phyloP scores from a whole-genome alignment of 495 filamentous ascomycete genomes.

The Rhypophila decipiens region DNA sequence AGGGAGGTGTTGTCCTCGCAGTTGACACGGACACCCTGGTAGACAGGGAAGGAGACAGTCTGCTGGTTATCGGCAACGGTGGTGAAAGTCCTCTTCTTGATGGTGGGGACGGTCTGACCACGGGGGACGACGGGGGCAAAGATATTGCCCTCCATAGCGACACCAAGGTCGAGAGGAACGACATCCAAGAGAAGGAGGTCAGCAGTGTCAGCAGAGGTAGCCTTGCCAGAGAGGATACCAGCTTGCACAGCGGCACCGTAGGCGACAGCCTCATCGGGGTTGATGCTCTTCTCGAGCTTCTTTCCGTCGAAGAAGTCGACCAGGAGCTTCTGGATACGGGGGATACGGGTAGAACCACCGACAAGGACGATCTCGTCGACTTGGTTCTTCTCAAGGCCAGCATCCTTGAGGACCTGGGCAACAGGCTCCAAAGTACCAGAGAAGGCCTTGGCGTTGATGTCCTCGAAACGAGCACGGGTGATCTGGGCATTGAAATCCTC shows the following conservation, averaged over 20 bases:
- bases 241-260: constrained; percentile 99
- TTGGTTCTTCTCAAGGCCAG: constrained; percentile 85
- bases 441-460: constrained; percentile 96
- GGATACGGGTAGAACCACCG: constrained; percentile 98
- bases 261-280: constrained; percentile 98
- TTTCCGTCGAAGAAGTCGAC: constrained; percentile 99
- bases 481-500: constrained; percentile 98
- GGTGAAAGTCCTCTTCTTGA: constrained; percentile 96
- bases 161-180: constrained; percentile 94
- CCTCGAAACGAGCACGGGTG: constrained; percentile 99
- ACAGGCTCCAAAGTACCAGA: constrained; percentile 94
- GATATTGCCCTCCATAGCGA: constrained; percentile 99
- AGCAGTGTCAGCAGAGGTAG: constrained; percentile 87
- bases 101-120: constrained; percentile 83
- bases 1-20: constrained; percentile 99
- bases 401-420: constrained; percentile 96
- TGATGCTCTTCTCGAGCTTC: constrained; percentile 99
- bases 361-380: constrained; percentile 98
- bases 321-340: constrained; percentile 96
- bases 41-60: constrained; percentile 96
- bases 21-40: constrained; percentile 98
- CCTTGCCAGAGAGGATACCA: constrained; percentile 95
- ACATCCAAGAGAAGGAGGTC: constrained; percentile 97
- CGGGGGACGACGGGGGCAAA: constrained; percentile 93
- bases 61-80: constrained; percentile 95